Conservation (phyloP, 345 rosid genomes). For the Eucalyptus virginea region DNA sequence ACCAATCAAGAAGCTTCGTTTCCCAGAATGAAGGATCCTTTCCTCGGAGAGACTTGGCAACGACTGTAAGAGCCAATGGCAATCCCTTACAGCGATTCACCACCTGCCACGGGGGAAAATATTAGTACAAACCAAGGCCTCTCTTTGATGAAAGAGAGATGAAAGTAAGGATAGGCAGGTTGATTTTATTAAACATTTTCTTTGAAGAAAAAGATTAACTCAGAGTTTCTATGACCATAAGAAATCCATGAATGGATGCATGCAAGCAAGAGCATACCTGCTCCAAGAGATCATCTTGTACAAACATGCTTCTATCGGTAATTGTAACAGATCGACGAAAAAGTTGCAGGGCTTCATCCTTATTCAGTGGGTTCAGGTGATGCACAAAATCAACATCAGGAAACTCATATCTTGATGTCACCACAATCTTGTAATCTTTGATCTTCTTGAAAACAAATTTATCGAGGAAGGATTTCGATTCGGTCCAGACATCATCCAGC, state of each 20-base stretch:
- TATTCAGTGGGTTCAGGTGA: not conserved
- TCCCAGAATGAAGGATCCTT: constrained; percentile 13
- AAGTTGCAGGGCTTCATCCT: not conserved
- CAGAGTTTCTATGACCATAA: too few species aligned
- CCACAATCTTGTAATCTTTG: constrained; percentile 2
- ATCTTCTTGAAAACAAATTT: not conserved
- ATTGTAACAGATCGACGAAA: not conserved
- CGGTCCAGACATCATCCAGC: constrained; percentile 12
- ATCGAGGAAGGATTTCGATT: not conserved
- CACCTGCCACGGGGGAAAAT: constrained; percentile 6
- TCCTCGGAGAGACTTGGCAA: constrained; percentile 32
- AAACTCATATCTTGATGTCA: constrained; percentile 3
- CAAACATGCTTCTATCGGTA: not conserved
- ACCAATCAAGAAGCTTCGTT: constrained; percentile 4
- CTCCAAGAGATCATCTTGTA: too few species aligned
- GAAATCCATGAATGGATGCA: too few species aligned
- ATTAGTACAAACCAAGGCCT: not conserved
- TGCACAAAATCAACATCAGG: not conserved
- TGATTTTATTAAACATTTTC: too few species aligned
- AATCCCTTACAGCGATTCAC: constrained; percentile 39
- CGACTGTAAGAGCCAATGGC: constrained; percentile 42
- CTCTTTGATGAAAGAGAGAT: not conserved
- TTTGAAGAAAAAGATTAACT: too few species aligned
- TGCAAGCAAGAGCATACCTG: too few species aligned
- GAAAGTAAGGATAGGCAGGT: too few species aligned